Base-by-base conservation (phyloP, 2,329 filamentous ascomycete species). In the Coniochaeta pulveracea region DNA sequence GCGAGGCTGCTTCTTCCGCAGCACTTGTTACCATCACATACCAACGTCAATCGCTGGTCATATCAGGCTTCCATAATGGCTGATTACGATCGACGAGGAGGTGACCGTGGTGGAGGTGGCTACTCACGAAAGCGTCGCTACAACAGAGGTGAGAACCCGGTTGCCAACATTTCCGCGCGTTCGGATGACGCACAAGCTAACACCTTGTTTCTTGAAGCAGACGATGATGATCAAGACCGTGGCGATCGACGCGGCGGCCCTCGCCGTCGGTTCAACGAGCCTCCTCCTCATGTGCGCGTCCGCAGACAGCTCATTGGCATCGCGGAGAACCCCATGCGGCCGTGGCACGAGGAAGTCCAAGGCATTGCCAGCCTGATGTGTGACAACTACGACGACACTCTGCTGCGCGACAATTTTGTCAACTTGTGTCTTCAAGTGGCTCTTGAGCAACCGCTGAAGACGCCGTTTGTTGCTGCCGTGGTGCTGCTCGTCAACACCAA, bases 371-470 rank as follows among this genome's bases (percentile, higher is more conserved):
- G 79, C 47, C 72, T 80, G 31, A 73, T 93, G 11, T 70, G 79
- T 19, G 85, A 93, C 27, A 81, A 93, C 56, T 82, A 81, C 51
- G 86, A 93, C n/a, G 82, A 93, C 50, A 76, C 80, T 44, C 80
- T 86, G 44, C 62, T 93, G 35, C 77, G 77, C 43, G 70, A 66
- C 19, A 75, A 69, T 33, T 93, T 93, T 54, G 64, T 83, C 43
- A 73, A 80, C 37, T 69, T 93, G 19, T 65, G 77, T 6, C 61
- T 88, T 37, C 83, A 89, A 56, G 67, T 96, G 43, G 69, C 82
- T 26, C 55, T 85, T 22, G 91, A 98, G 60, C 91, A 98, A 60
- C 91, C 91, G 1, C 80, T 98, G 56, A 96, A 96, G 66, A 93
- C 86, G n/a, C 89, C 91, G 0, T 96, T 95, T 52, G 71, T 93